These are phyloP conservation scores for Lachancea dasiensis DNA, from an alignment of 805 yeast species.

Conservation along the genomic window DNA sequence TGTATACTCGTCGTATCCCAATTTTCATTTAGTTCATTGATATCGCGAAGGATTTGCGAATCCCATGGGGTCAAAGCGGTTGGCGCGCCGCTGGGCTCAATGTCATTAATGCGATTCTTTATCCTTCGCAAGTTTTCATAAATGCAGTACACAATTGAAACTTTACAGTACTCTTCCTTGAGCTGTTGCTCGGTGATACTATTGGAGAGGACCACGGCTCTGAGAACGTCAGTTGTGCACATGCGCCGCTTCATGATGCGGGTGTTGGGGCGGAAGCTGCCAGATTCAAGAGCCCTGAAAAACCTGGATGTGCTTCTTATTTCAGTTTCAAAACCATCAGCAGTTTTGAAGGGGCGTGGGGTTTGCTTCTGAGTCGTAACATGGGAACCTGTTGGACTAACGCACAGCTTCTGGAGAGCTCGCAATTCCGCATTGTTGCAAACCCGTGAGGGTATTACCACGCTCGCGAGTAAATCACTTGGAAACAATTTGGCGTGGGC, in stretches of 20 bases:
- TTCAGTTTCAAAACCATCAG: constrained; percentile 6
- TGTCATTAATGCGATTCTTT: neutral
- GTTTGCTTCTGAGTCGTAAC: too few species aligned
- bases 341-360: neutral
- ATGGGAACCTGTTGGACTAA: neutral
- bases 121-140: constrained; percentile 8
- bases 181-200: constrained; percentile 12
- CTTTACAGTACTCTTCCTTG: constrained; percentile 21
- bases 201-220: constrained; percentile 17
- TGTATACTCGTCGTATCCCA: constrained; percentile 10
- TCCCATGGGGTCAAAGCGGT: constrained; percentile 17
- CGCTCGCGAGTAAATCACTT: neutral
- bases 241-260: constrained; percentile 7
- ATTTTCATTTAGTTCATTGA: constrained; percentile 9
- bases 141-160: constrained; percentile 18
- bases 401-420: neutral
- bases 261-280: neutral
- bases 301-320: constrained; percentile 3
- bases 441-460: constrained; percentile 7
- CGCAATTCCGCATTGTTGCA: constrained; percentile 1
- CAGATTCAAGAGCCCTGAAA: constrained; percentile 6
- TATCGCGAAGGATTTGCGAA: constrained; percentile 16
- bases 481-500: constrained; percentile 11
- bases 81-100: neutral
- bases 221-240: constrained; percentile 24